phyloP scores from a whole-genome alignment of 495 filamentous ascomycete genomes.

The Xylaria nigripes region DNA sequence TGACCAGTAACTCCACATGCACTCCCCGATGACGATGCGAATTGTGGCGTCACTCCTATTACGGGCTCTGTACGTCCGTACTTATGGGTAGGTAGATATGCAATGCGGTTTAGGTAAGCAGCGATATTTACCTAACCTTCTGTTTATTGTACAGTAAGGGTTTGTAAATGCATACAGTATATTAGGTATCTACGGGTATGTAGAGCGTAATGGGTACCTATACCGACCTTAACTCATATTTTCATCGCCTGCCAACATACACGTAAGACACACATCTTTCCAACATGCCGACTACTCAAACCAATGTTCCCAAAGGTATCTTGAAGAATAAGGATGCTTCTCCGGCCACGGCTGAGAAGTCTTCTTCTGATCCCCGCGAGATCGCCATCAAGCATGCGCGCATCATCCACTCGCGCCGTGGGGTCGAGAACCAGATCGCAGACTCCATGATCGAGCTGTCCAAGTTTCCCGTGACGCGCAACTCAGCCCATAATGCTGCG shows the following conservation, averaged over 20 bases:
- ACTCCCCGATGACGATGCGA: background rate
- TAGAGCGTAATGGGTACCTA: no score
- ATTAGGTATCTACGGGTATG: no score
- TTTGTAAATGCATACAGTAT: no score
- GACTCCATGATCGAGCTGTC: conserved; percentile 60
- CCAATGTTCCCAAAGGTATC: conserved; percentile 38
- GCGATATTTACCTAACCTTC: no score
- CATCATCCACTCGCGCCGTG: conserved; percentile 67
- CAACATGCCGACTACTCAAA: conserved; percentile 3
- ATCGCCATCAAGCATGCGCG: conserved; percentile 73
- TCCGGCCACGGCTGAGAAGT: conserved; percentile 21
- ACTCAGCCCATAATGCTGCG: conserved; percentile 45
- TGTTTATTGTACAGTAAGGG: no score
- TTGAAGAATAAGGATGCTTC: conserved; percentile 43
- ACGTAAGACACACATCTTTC: background rate
- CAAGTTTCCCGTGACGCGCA: conserved; percentile 54
- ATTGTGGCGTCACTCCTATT: background rate
- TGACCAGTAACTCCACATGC: background rate
- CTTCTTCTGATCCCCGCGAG: conserved; percentile 37
- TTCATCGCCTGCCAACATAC: background rate
- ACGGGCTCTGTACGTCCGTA: background rate
- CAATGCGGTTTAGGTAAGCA: no score
- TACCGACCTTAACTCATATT: background rate
- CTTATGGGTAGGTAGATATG: no score
- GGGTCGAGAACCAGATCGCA: conserved; percentile 49